These are phyloP conservation scores for Tuber umbilicatum DNA, from an alignment of 495 filamentous ascomycete species.

Conservation along the genomic window DNA sequence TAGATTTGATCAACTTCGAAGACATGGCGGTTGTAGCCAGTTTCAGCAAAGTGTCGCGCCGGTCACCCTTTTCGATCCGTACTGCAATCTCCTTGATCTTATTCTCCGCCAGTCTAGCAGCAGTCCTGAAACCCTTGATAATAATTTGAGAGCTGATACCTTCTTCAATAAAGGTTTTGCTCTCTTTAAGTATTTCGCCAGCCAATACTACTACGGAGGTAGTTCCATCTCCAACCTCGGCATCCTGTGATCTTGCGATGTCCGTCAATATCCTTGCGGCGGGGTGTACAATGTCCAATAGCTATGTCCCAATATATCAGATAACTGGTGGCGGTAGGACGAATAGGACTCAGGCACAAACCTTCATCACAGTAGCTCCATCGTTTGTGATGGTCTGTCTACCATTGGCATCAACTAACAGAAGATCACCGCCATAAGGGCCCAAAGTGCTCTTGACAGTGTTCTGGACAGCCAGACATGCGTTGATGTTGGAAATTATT, in stretches of 20 bases:
- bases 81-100: constrained; percentile 97
- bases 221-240: constrained; percentile 95
- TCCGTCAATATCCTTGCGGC: constrained; percentile 96
- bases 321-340: constrained; percentile 5
- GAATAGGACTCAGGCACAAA: constrained; percentile 43
- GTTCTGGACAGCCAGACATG: constrained; percentile 91
- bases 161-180: constrained; percentile 90
- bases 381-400: constrained; percentile 97
- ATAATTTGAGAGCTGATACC: constrained; percentile 96
- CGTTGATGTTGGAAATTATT: constrained; percentile 97
- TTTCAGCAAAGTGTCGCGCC: constrained; percentile 80
- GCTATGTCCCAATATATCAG: constrained; percentile 49
- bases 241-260: constrained; percentile 97
- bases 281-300: constrained; percentile 96
- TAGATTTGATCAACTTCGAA: constrained; percentile 97
- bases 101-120: constrained; percentile 87
- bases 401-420: constrained; percentile 93
- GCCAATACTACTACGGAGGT: constrained; percentile 94
- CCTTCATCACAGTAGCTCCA: constrained; percentile 99
- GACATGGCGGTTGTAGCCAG: constrained; percentile 98
- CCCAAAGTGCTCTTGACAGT: constrained; percentile 92
- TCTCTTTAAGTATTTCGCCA: constrained; percentile 92
- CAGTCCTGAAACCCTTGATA: constrained; percentile 88
- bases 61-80: constrained; percentile 74
- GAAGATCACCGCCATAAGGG: constrained; percentile 93